Base-by-base conservation (phyloP, 768 basidiomycete species). In the Zangia roseola region DNA sequence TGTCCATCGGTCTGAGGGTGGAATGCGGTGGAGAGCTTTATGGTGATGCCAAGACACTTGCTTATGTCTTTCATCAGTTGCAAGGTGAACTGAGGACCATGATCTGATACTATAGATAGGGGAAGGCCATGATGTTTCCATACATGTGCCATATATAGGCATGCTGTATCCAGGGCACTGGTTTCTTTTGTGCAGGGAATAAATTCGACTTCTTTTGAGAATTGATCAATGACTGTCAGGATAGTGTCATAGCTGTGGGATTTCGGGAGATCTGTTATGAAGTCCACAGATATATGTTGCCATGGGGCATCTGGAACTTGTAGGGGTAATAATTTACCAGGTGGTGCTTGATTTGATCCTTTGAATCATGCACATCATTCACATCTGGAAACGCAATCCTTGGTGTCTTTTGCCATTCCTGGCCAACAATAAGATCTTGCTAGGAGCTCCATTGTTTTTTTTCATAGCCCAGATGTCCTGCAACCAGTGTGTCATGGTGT, bases 1-100 rank as follows among this genome's bases (percentile, higher is more conserved):
- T 34, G 33, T 17, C 69, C 61, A 52, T 76, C 63, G 3, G 71
- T 68, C 45, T 74, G 67, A 0, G 65, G 71, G 38, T 73, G 69
- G 50, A 58, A 70, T 0, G 69, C 62, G 0, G 67, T 71, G 23
- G 50, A 59, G 14, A 68, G 45, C 14, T 50, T 45, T 2, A 41
- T 57, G 46, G 44, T 49, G n/a, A 49, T 49, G 9, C 38, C 59
- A 10, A 59, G 56, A 14, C n/a, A 7, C 33, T 25, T 36, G n/a
- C 21, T 36, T 25, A 44, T 13, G 17, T 35, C 16, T n/a, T 35
- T 35, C 23, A 44, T 44, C 3, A 52, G 14, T 2, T 47, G 19
- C 0, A 34, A 37, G 0, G 47, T 14, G 17, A 53, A 53, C 5
- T 53, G 43, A 6, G 43, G 31, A 5, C 47, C 39, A 13, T 20